phyloP scores from a whole-genome alignment of 805 yeast species.

The Yarrowia keelungensis region DNA sequence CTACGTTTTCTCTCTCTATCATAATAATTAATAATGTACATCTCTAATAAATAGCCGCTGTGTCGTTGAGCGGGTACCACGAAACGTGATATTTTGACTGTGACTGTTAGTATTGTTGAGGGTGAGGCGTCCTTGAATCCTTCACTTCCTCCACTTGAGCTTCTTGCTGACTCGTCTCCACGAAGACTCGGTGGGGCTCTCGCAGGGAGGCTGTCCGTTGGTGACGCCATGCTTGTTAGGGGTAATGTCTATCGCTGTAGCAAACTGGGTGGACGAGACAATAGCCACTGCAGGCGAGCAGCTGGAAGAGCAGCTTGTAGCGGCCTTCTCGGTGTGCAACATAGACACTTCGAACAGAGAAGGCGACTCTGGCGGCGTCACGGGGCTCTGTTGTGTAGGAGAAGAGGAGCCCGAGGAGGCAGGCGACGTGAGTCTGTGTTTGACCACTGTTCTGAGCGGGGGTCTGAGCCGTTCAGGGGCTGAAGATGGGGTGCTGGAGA shows the following conservation, averaged over 20 bases:
- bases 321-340: slow-evolving; percentile 25
- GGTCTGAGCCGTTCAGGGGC: slow-evolving; percentile 23
- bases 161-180: slow-evolving; percentile 35
- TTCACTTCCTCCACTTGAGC: slow-evolving; percentile 23
- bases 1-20: no score
- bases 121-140: neutral
- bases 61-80: neutral
- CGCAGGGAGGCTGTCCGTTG: slow-evolving; percentile 27
- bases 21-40: slow-evolving; percentile 31
- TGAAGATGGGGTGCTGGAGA: neutral
- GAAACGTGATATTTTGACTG: slow-evolving; percentile 5
- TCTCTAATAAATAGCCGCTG: slow-evolving; percentile 31
- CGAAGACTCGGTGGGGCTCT: slow-evolving; percentile 30
- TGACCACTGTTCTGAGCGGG: slow-evolving; percentile 16
- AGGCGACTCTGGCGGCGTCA: slow-evolving; percentile 31
- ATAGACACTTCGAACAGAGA: slow-evolving; percentile 27
- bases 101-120: slow-evolving; percentile 14
- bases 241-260: slow-evolving; percentile 22
- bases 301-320: slow-evolving; percentile 13
- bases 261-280: slow-evolving; percentile 17
- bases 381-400: slow-evolving; percentile 34
- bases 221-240: slow-evolving; percentile 27
- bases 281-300: slow-evolving; percentile 13
- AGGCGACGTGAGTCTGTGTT: slow-evolving; percentile 28
- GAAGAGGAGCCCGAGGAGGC: slow-evolving; percentile 34